Percentiles rank a stretch among this genome's conserved stretches.
phyloP scores from a whole-genome alignment of 2,329 filamentous ascomycete genomes.

The Didymella lethalis region DNA sequence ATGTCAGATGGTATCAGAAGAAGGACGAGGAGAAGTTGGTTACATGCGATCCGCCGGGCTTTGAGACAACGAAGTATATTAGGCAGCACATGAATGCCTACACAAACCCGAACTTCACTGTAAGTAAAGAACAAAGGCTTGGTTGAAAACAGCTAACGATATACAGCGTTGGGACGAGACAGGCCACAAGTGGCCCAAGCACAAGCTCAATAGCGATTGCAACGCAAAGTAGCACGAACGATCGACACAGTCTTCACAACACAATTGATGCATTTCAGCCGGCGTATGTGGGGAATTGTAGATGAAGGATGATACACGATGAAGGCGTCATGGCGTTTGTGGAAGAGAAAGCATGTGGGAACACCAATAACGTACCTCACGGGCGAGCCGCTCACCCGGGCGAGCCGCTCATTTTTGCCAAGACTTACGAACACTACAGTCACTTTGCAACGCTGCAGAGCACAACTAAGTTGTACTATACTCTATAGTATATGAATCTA shows the following conservation, averaged over 20 bases:
- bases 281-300: constrained; percentile 13
- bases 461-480: too few species aligned
- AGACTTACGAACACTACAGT: too few species aligned
- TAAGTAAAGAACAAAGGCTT: constrained; percentile 39
- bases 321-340: constrained; percentile 42
- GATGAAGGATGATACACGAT: constrained; percentile 1
- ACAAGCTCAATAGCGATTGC: constrained; percentile 55
- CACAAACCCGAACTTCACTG: constrained; percentile 60
- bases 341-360: not conserved
- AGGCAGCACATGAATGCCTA: constrained; percentile 58
- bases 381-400: too few species aligned
- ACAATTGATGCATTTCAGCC: constrained; percentile 10
- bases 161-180: constrained; percentile 45
- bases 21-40: constrained; percentile 56
- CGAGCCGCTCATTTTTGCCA: too few species aligned
- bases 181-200: constrained; percentile 53
- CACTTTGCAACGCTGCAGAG: too few species aligned
- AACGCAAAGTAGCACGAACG: not conserved
- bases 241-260: not conserved
- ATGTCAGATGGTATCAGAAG: constrained; percentile 64
- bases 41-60: constrained; percentile 64
- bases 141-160: constrained; percentile 5
- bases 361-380: too few species aligned
- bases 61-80: constrained; percentile 62
- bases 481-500: too few species aligned